Conservation (phyloP, 345 rosid species). For the Acer saccharum region DNA sequence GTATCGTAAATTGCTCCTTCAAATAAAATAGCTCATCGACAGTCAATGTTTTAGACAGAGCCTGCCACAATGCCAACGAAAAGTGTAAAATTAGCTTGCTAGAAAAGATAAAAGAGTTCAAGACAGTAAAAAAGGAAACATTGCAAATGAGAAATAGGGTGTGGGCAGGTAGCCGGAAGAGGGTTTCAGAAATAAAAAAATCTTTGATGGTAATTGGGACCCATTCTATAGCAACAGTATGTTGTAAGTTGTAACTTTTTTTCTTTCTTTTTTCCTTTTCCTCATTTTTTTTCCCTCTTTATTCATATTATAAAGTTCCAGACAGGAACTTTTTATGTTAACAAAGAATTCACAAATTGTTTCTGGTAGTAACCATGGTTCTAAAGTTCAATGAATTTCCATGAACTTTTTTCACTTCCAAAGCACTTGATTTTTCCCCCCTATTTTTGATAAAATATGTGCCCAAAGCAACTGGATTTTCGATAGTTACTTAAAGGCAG, state of each 20-base stretch:
- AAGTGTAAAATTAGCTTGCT: neutral
- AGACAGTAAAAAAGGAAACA: neutral
- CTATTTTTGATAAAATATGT: neutral
- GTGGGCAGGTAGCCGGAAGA: neutral
- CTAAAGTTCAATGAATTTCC: neutral
- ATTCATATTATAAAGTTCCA: neutral
- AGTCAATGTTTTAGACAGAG: slow-evolving; percentile 83
- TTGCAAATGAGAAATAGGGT: neutral
- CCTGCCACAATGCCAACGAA: slow-evolving; percentile 49
- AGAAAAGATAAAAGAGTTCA: neutral
- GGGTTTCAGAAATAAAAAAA: neutral
- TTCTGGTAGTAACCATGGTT: neutral
- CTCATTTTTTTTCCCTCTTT: too few relatives aligned
- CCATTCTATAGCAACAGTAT: neutral
- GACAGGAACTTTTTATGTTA: neutral
- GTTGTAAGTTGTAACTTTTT: neutral
- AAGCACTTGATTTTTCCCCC: neutral
- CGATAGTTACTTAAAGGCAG: neutral
- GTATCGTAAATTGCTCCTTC: slow-evolving; percentile 79
- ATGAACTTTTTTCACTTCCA: neutral
- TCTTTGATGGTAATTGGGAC: neutral
- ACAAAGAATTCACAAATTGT: neutral
- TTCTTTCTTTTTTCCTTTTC: too few relatives aligned
- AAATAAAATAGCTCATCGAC: slow-evolving; percentile 79
- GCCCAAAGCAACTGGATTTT: neutral